Conservation (phyloP, 2,329 filamentous ascomycete species). For the Pseudocercospora eumusae region DNA sequence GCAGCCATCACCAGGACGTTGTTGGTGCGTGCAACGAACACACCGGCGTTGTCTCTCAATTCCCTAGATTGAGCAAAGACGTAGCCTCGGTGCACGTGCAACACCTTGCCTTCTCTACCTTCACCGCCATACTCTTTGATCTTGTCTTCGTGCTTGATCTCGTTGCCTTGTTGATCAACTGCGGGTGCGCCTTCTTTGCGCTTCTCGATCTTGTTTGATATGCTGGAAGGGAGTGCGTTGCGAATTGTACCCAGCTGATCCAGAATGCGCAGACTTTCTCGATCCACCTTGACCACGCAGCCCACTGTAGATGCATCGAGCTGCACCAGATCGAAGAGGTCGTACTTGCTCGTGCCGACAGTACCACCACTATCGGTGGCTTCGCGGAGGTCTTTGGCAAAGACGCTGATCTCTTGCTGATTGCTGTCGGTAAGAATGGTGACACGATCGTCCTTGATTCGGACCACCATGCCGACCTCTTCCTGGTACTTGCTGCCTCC, state of each 20-base stretch:
- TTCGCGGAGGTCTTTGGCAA: slow-evolving; percentile 93
- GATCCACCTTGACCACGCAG: slow-evolving; percentile 91
- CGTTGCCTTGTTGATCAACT: slow-evolving; percentile 87
- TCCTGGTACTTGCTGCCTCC: slow-evolving; percentile 92
- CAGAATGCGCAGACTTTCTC: slow-evolving; percentile 83
- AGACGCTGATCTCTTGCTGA: slow-evolving; percentile 92
- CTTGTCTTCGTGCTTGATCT: slow-evolving; percentile 87
- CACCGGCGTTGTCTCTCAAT: slow-evolving; percentile 80
- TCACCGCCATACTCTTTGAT: slow-evolving; percentile 89
- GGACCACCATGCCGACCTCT: slow-evolving; percentile 95
- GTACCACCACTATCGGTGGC: slow-evolving; percentile 89
- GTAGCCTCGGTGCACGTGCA: slow-evolving; percentile 91
- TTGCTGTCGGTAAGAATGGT: slow-evolving; percentile 91
- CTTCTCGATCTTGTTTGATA: slow-evolving; percentile 82
- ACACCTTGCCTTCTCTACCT: slow-evolving; percentile 80
- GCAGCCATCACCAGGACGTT: slow-evolving; percentile 91
- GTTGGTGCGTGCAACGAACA: slow-evolving; percentile 82
- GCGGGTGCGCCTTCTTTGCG: slow-evolving; percentile 78
- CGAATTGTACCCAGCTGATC: slow-evolving; percentile 86
- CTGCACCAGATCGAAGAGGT: slow-evolving; percentile 91
- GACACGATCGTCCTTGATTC: slow-evolving; percentile 87
- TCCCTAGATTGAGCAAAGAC: slow-evolving; percentile 86
- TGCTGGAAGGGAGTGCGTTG: slow-evolving; percentile 84
- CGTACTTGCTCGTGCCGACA: slow-evolving; percentile 81
- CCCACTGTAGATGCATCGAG: slow-evolving; percentile 90